phyloP scores from a whole-genome alignment of 2,329 filamentous ascomycete species.

The Stagonosporopsis cucurbitacearum region DNA sequence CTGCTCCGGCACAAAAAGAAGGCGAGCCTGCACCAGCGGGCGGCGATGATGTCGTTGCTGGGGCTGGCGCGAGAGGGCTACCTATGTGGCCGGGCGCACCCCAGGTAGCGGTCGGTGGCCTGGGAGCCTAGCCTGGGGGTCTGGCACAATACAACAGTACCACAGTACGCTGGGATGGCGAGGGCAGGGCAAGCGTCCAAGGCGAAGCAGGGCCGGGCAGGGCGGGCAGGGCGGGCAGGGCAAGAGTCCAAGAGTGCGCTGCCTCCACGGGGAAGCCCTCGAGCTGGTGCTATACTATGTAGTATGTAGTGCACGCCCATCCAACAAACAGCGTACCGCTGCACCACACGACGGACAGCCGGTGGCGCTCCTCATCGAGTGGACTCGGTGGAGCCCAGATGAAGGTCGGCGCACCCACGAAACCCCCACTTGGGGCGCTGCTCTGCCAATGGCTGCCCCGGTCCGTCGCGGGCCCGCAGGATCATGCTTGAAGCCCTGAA shows the following conservation, averaged over 20 bases:
- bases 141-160: too few relatives aligned
- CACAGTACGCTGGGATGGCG: too few relatives aligned
- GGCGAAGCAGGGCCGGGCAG: neutral
- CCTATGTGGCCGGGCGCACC: constrained; percentile 37
- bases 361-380: constrained; percentile 29
- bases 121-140: too few relatives aligned
- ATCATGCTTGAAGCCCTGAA: constrained; percentile 23
- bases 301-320: too few relatives aligned
- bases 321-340: constrained; percentile 29
- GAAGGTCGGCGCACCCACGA: constrained; percentile 29
- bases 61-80: constrained; percentile 37
- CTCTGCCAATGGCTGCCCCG: constrained; percentile 22
- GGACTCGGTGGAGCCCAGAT: constrained; percentile 14
- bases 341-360: constrained; percentile 33
- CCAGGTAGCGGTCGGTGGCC: constrained; percentile 30
- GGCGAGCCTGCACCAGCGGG: constrained; percentile 12
- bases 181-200: neutral
- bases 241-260: constrained; percentile 5
- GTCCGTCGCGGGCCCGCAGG: constrained; percentile 14
- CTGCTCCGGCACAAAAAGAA: constrained; percentile 32
- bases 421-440: constrained; percentile 24
- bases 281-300: constrained; percentile 10
- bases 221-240: neutral
- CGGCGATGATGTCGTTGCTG: constrained; percentile 43
- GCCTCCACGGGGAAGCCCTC: constrained; percentile 26